These are phyloP conservation scores for Vigna nakashimae DNA, from an alignment of 306 rosid species.

Conservation along the genomic window DNA sequence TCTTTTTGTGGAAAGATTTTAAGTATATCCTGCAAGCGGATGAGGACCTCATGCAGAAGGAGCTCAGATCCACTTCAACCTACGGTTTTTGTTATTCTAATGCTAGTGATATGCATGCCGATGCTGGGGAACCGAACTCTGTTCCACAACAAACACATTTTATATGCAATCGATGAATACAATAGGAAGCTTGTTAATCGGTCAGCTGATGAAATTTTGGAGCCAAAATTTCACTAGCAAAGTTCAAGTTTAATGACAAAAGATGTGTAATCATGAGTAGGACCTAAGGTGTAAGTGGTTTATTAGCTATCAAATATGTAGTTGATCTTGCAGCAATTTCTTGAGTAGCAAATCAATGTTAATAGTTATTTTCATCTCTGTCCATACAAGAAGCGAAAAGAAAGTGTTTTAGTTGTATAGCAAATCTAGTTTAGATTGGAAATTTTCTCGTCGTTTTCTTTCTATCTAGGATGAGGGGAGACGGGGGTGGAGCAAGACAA, in stretches of 20 bases:
- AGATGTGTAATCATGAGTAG: not conserved
- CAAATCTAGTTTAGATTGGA: not conserved
- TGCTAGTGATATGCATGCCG: conserved; percentile 52
- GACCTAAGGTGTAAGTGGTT: not conserved
- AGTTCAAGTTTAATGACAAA: not conserved
- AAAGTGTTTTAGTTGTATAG: not conserved
- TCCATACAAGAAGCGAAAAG: not conserved
- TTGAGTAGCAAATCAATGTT: not conserved
- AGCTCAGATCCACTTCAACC: conserved; percentile 45
- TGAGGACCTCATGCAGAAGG: conserved; percentile 51
- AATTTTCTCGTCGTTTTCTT: too few species aligned
- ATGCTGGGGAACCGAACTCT: conserved; percentile 57
- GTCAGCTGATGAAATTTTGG: conserved; percentile 55
- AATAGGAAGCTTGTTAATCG: conserved; percentile 21
- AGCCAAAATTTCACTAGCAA: not conserved
- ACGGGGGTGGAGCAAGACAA: not conserved
- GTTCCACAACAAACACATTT: conserved; percentile 56
- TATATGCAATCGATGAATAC: conserved; percentile 42
- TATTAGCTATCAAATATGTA: not conserved
- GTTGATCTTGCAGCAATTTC: conserved; percentile 28
- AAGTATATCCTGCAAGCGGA: conserved; percentile 24
- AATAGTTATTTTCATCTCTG: not conserved
- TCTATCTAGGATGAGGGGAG: too few species aligned
- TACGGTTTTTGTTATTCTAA: not conserved
- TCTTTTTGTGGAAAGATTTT: too few species aligned